Evolutionary conservation across 306 rosid genomes (phyloP).

Genomic region (Gastrolobium bilobum): DNA sequence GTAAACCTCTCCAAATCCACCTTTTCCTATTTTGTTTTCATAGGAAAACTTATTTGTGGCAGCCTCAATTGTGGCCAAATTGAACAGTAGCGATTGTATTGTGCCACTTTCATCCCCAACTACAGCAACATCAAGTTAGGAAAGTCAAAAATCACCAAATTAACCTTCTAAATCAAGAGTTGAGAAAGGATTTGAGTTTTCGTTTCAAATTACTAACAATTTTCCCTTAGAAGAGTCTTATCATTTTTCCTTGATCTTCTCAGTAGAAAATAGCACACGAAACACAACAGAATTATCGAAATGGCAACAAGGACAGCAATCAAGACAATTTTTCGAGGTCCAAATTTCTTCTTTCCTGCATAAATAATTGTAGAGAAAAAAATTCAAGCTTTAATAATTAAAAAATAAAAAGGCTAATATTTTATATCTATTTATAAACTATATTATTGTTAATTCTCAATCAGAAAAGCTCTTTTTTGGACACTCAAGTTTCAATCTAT

Average conservation of each 20-base stretch:
- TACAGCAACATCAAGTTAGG: not conserved
- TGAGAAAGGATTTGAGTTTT: not conserved
- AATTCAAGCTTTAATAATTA: not conserved
- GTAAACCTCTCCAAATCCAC: constrained; percentile 66
- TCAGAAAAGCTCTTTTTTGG: no score
- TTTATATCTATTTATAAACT: no score
- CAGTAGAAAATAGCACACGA: constrained; percentile 41
- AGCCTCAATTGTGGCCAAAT: constrained; percentile 52
- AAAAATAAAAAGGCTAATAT: not conserved
- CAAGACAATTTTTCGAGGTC: constrained; percentile 20
- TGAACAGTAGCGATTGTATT: constrained; percentile 51
- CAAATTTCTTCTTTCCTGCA: constrained; percentile 47
- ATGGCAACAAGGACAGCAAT: constrained; percentile 38
- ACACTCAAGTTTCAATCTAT: no score
- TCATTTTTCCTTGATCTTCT: constrained; percentile 48
- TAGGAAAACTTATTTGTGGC: constrained; percentile 44
- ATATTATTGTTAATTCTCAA: no score
- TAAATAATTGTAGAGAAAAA: not conserved
- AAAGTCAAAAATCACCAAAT: not conserved
- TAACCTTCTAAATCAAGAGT: not conserved
- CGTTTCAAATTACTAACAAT: constrained; percentile 18
- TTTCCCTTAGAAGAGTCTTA: constrained; percentile 35
- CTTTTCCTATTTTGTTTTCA: constrained; percentile 57
- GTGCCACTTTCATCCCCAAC: constrained; percentile 45
- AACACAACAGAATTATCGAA: constrained; percentile 1